phyloP scores from a whole-genome alignment of 2,329 filamentous ascomycete genomes.

The Drechslerella dactyloides region DNA sequence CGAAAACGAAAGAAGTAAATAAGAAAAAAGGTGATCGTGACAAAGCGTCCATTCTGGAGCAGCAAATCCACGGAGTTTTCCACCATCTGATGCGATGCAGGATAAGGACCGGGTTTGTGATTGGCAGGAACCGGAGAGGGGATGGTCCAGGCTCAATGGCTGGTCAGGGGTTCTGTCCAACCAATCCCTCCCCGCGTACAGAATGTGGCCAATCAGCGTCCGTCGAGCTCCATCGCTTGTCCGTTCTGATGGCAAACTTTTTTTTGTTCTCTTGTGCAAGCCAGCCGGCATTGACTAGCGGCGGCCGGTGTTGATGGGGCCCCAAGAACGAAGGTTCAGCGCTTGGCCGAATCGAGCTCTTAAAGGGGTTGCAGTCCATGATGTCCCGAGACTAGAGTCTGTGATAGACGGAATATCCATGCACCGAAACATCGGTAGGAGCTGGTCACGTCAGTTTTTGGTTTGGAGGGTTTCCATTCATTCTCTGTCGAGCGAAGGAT shows the following conservation, averaged over 20 bases:
- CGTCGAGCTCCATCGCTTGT: constrained; percentile 32
- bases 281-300: constrained; percentile 41
- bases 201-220: constrained; percentile 34
- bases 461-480: background rate
- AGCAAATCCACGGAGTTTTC: constrained; percentile 37
- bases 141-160: constrained; percentile 50
- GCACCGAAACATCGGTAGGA: constrained; percentile 43
- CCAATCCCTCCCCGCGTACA: constrained; percentile 36
- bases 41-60: background rate
- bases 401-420: constrained; percentile 33
- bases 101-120: constrained; percentile 50
- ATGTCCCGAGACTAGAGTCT: too few relatives aligned
- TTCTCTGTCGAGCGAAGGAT: background rate
- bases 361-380: constrained; percentile 43
- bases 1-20: constrained; percentile 14
- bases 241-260: constrained; percentile 47
- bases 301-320: constrained; percentile 11
- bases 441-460: constrained; percentile 11
- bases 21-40: constrained; percentile 11
- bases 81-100: constrained; percentile 25
- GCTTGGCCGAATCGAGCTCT: constrained; percentile 46
- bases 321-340: constrained; percentile 16
- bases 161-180: constrained; percentile 40
- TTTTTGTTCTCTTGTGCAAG: constrained; percentile 16
- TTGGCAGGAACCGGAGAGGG: constrained; percentile 38